phyloP scores from a whole-genome alignment of 306 rosid genomes.

The Cucumis melo region DNA sequence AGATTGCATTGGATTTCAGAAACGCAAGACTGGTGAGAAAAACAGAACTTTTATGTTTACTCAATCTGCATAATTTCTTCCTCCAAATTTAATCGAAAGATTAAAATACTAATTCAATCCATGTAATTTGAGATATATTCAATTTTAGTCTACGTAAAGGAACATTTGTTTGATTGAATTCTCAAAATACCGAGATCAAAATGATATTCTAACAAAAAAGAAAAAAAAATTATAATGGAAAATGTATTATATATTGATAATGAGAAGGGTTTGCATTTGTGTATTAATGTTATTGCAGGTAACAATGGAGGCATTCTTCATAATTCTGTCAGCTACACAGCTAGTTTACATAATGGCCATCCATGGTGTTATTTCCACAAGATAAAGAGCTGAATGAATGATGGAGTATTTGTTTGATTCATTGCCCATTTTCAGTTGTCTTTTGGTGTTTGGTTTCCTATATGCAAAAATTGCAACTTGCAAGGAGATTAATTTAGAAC shows the following conservation, averaged over 20 bases:
- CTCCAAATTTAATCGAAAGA: neutral
- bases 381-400: conserved; percentile 4
- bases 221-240: neutral
- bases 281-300: conserved; percentile 25
- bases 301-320: conserved; percentile 90
- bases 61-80: neutral
- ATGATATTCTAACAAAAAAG: too few species aligned
- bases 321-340: conserved; percentile 84
- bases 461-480: neutral
- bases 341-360: conserved; percentile 65
- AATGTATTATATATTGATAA: neutral
- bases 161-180: too few species aligned
- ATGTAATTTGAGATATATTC: too few species aligned
- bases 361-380: conserved; percentile 32
- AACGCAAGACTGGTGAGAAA: conserved; percentile 69
- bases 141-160: too few species aligned
- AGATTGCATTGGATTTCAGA: conserved; percentile 60
- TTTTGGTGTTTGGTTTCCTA: neutral
- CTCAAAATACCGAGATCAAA: too few species aligned
- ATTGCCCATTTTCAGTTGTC: neutral
- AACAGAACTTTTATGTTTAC: neutral
- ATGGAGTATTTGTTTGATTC: conserved; percentile 2
- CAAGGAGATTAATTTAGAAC: neutral
- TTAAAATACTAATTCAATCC: too few species aligned
- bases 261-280: neutral